These are phyloP conservation scores for Tetrahymena elliotti DNA, from an alignment of 73 alveolate genomes.

Conservation along the genomic window DNA sequence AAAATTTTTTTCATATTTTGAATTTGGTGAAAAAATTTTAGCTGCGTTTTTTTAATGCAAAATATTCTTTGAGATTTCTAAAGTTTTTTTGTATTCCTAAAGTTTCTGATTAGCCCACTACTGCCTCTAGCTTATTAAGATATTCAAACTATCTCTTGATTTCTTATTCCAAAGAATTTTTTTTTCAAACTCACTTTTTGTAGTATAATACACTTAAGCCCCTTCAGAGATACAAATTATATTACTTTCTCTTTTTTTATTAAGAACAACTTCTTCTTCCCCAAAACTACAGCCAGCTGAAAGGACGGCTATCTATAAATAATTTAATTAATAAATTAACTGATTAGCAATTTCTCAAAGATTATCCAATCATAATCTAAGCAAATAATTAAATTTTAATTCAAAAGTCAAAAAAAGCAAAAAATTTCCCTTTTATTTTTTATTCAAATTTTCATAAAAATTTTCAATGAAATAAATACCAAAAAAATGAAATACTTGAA, in stretches of 20 bases:
- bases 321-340: neutral
- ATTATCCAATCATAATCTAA: neutral
- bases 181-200: neutral
- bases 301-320: neutral
- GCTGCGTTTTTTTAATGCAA: neutral
- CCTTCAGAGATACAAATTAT: neutral
- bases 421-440: too few relatives aligned
- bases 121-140: neutral
- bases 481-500: too few relatives aligned
- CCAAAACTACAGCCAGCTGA: neutral
- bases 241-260: neutral
- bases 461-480: too few relatives aligned
- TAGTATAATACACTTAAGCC: neutral
- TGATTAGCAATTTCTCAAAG: neutral
- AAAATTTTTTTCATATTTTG: neutral
- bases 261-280: neutral
- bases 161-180: neutral
- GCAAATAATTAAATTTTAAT: too few relatives aligned
- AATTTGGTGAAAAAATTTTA: neutral
- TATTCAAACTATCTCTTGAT: neutral
- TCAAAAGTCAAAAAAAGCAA: too few relatives aligned
- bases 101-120: neutral
- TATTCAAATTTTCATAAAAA: too few relatives aligned
- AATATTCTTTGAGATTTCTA: neutral
- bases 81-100: neutral